A percentile compares a stretch with the other conserved stretches of the same genome.
Evolutionary conservation across 805 yeast genomes (phyloP).

Genomic region (Jamesozyma rosinii): DNA sequence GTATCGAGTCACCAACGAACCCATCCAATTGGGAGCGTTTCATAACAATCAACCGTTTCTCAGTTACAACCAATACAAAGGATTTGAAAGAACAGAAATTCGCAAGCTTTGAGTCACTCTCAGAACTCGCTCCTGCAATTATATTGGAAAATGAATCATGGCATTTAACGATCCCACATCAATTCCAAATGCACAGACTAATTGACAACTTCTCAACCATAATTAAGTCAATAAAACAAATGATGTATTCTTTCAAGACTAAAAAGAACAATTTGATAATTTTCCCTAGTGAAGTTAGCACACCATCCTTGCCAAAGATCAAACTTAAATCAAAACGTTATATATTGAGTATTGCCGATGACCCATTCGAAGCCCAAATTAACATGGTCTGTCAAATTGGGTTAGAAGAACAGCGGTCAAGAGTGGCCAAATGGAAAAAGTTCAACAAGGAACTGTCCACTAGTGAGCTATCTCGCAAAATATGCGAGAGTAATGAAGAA

Average conservation of each 20-base stretch:
- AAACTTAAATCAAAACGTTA: slow-evolving; percentile 47
- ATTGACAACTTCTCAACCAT: slow-evolving; percentile 68
- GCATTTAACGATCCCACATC: slow-evolving; percentile 58
- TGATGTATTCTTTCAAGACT: slow-evolving; percentile 40
- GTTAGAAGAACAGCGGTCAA: slow-evolving; percentile 48
- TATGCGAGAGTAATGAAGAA: neutral
- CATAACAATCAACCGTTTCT: slow-evolving; percentile 32
- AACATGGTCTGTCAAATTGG: slow-evolving; percentile 60
- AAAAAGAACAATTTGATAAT: slow-evolving; percentile 33
- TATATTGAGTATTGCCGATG: slow-evolving; percentile 68
- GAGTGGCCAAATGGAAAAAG: slow-evolving; percentile 42
- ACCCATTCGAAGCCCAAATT: slow-evolving; percentile 77
- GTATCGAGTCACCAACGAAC: slow-evolving; percentile 45
- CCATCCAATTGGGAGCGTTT: slow-evolving; percentile 43
- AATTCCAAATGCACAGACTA: slow-evolving; percentile 65
- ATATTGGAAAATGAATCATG: slow-evolving; percentile 34
- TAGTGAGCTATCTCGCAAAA: slow-evolving; percentile 3
- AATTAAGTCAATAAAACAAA: slow-evolving; percentile 56
- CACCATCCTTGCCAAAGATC: slow-evolving; percentile 48
- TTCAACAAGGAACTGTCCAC: slow-evolving; percentile 28
- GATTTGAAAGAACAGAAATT: slow-evolving; percentile 21
- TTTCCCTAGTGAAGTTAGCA: slow-evolving; percentile 31
- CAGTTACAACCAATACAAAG: slow-evolving; percentile 23
- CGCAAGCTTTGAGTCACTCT: slow-evolving; percentile 7
- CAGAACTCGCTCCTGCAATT: slow-evolving; percentile 29